Evolutionary conservation across 2,329 filamentous ascomycete genomes (phyloP).

Genomic region (Sphaerulina populicola): DNA sequence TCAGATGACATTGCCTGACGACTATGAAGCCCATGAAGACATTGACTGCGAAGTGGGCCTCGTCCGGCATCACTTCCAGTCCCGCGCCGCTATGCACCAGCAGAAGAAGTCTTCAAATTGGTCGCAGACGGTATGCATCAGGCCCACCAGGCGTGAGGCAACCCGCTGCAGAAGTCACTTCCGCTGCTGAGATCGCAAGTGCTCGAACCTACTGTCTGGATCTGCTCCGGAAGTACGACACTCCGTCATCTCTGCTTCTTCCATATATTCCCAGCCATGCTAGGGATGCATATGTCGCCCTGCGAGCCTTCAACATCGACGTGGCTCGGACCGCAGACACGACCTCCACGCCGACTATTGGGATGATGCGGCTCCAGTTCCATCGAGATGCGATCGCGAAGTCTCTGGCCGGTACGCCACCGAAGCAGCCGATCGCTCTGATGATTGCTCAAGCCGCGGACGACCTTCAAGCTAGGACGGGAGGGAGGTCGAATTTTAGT

Average conservation of each 20-base stretch:
- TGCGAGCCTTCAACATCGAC: constrained; percentile 88
- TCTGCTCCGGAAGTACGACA: constrained; percentile 67
- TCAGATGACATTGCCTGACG: background rate
- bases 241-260: constrained; percentile 76
- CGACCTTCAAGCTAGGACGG: constrained; percentile 44
- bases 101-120: background rate
- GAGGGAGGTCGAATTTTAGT: constrained; percentile 45
- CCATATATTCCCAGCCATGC: constrained; percentile 70
- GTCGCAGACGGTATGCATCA: constrained; percentile 17
- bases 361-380: constrained; percentile 84
- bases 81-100: constrained; percentile 1
- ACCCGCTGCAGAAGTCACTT: constrained; percentile 20
- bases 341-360: constrained; percentile 79
- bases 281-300: constrained; percentile 76
- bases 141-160: constrained; percentile 21
- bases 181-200: constrained; percentile 42
- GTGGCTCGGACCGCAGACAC: constrained; percentile 82
- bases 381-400: constrained; percentile 80
- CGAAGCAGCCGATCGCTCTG: constrained; percentile 84
- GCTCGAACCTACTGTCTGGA: constrained; percentile 53
- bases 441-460: constrained; percentile 66
- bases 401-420: constrained; percentile 67
- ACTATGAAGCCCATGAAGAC: background rate
- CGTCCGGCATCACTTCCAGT: background rate
- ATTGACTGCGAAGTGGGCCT: constrained; percentile 2